These are phyloP conservation scores for Colletotrichum sp. DNA, from an alignment of 2,329 filamentous ascomycete genomes.

Conservation along the genomic window DNA sequence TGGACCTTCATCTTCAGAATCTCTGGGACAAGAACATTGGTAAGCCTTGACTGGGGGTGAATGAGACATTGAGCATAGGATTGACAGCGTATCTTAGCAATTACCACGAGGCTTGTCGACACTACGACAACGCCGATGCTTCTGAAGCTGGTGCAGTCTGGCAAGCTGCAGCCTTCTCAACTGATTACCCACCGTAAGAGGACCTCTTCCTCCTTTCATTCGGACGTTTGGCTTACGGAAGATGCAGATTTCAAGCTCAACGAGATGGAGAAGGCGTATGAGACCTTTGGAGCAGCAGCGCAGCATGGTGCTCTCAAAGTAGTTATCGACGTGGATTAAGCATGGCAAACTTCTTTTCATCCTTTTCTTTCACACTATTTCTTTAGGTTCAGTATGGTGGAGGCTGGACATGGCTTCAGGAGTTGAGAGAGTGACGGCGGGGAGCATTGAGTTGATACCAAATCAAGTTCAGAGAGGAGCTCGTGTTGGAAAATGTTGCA, in stretches of 20 bases:
- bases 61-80: neutral
- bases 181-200: constrained; percentile 50
- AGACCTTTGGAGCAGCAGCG: constrained; percentile 45
- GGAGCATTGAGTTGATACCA: neutral
- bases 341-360: neutral
- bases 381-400: neutral
- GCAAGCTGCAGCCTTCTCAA: constrained; percentile 43
- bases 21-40: constrained; percentile 61
- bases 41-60: constrained; percentile 30
- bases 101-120: constrained; percentile 54
- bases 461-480: neutral
- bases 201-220: rapidly evolving
- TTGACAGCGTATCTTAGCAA: constrained; percentile 31
- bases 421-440: neutral
- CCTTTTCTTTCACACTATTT: rapidly evolving
- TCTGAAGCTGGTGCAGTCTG: constrained; percentile 47
- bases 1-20: constrained; percentile 55
- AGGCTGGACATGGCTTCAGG: neutral
- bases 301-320: constrained; percentile 49
- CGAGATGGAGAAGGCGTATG: constrained; percentile 49
- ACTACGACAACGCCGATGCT: constrained; percentile 53
- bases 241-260: constrained; percentile 42
- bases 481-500: neutral
- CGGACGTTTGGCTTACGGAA: neutral
- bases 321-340: constrained; percentile 34